Evolutionary conservation across 2,329 filamentous ascomycete species (phyloP), one percentile per base, ranked within the genome.

Genomic region (Cephalotrichum gorgonifer): DNA sequence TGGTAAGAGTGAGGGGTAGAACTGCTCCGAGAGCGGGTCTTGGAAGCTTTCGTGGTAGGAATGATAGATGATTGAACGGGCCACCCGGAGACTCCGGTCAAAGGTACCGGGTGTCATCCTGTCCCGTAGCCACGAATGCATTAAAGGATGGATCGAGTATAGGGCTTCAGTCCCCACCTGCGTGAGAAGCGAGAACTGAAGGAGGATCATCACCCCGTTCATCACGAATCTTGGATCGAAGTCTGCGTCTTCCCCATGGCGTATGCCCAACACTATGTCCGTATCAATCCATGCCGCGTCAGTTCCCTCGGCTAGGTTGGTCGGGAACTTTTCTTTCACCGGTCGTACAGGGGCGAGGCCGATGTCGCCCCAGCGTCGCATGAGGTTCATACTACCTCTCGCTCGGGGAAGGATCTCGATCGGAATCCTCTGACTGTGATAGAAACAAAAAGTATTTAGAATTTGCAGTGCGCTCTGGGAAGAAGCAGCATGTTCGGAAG

Each of bases 361-460:
- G 39, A 27, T 43, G 23, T 15, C 28, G 3, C 27, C 39, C 27
- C 27, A 48, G 8, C 47, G 38, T 17, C 14, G n/a, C 6, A 17
- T 9, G 2, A 31, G n/a, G 43, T 17, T 44, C 47, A 17, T 48
- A 49, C 0, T n/a, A 35, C 31, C 14, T 5, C 53, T 51, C 3
- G 57, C 57, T 6, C 53, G 20, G 3, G 26, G 4, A 11, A 63
- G 42, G 2, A 58, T 58, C 0, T 33, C 23, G 0, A 44, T 25
- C 1, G 55, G 48, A 1, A 60, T 27, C 2, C 50, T 50, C 20
- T 60, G 55, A 9, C 62, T 55, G 26, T 62, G 56, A 23, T 57
- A 64, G 51, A 63, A 65, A 15, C 52, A 57, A 7, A 63, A 51
- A 1, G 61, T 23, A 12, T 46, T 52, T 1, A 64, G 48, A 1